phyloP scores from a whole-genome alignment of 352 stramenopile species.

The Pythium phragmitis region DNA sequence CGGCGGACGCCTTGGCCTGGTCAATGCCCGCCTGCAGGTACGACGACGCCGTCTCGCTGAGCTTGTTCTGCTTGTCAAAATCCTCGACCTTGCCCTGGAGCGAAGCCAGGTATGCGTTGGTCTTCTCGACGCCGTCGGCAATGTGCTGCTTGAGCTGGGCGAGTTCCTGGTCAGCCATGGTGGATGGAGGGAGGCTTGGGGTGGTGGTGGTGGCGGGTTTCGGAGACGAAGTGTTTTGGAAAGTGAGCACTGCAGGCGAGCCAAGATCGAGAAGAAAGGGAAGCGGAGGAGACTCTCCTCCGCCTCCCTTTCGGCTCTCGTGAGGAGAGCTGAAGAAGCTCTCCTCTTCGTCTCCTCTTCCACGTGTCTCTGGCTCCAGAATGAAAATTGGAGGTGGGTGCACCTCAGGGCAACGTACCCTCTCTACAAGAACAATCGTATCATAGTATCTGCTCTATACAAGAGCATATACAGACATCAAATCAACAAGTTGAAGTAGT shows the following conservation, averaged over 20 bases:
- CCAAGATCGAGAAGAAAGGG: background rate
- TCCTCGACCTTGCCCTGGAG: conserved; percentile 31
- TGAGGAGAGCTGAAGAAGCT: too few species aligned
- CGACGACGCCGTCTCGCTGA: conserved; percentile 63
- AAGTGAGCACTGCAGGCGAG: conserved; percentile 13
- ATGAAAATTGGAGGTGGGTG: conserved; percentile 3
- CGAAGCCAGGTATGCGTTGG: conserved; percentile 65
- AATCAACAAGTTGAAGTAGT: conserved; percentile 10
- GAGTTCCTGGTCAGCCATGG: conserved; percentile 32
- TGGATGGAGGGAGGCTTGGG: conserved; percentile 8
- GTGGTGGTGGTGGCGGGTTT: conserved; percentile 6
- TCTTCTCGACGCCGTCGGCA: conserved; percentile 63
- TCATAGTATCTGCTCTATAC: background rate
- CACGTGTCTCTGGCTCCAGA: conserved; percentile 9
- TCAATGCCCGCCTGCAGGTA: conserved; percentile 71
- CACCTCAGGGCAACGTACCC: conserved; percentile 4
- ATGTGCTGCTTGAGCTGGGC: conserved; percentile 73
- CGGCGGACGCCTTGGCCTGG: conserved; percentile 55
- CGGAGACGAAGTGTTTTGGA: conserved; percentile 5
- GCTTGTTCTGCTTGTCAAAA: conserved; percentile 67
- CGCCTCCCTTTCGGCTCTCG: too few species aligned
- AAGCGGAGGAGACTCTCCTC: background rate
- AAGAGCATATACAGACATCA: conserved; percentile 12
- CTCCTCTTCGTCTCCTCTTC: background rate
- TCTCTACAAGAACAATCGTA: conserved; percentile 10